Conservation (phyloP, 164 flowering plant species). For the Berberis thunbergii region DNA sequence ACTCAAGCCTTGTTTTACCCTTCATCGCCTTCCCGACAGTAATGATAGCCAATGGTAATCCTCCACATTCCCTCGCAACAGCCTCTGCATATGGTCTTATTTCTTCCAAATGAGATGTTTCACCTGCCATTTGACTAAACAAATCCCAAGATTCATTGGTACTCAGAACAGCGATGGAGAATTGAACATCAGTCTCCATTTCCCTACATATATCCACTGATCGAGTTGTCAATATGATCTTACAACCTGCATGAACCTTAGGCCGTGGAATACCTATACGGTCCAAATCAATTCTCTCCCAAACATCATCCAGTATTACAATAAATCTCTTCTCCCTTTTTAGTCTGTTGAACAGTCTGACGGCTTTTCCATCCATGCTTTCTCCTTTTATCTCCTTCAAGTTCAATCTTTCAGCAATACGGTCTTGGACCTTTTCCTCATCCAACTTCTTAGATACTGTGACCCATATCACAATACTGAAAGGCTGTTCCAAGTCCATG, state of each 20-base stretch:
- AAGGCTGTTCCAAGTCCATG: constrained; percentile 1
- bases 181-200: constrained; percentile 9
- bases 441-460: constrained; percentile 9
- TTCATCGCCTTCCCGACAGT: constrained; percentile 16
- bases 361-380: background rate
- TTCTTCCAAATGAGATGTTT: background rate
- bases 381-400: background rate
- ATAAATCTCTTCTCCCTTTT: constrained; percentile 2
- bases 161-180: background rate
- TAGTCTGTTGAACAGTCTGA: background rate
- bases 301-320: constrained; percentile 28
- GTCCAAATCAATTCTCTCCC: constrained; percentile 17
- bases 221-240: constrained; percentile 17
- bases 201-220: constrained; percentile 1
- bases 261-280: constrained; percentile 15
- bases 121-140: constrained; percentile 13
- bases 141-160: constrained; percentile 15
- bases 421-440: constrained; percentile 8
- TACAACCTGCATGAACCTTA: constrained; percentile 4
- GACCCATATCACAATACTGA: constrained; percentile 14
- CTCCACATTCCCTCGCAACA: constrained; percentile 17
- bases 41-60: constrained; percentile 17
- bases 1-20: background rate
- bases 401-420: constrained; percentile 11
- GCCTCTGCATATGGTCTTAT: constrained; percentile 2